Conservation (phyloP, 2,329 filamentous ascomycete genomes). For the Trichoderma hamatum region DNA sequence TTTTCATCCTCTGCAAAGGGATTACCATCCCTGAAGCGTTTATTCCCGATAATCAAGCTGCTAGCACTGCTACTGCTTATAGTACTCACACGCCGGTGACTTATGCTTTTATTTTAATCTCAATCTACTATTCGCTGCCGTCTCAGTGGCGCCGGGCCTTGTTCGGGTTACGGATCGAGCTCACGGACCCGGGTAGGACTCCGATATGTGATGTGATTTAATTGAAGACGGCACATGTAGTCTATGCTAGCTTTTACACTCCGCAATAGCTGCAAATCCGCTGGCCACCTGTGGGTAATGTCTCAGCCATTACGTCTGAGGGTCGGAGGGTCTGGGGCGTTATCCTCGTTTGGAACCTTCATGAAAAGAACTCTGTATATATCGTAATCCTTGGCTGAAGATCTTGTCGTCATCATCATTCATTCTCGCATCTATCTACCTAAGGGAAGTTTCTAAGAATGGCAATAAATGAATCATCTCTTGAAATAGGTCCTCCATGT, state of each 20-base stretch:
- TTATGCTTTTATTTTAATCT: background rate
- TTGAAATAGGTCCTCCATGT: background rate
- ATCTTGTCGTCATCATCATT: background rate
- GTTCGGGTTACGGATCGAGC: slow-evolving; percentile 4
- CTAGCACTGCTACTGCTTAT: background rate
- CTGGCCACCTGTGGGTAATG: background rate
- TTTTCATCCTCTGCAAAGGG: background rate
- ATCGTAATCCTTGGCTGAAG: background rate
- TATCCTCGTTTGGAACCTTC: background rate
- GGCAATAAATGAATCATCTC: background rate
- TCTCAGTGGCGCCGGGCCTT: background rate
- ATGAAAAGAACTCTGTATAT: background rate
- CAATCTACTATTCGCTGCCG: background rate
- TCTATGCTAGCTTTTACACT: background rate
- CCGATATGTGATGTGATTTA: background rate
- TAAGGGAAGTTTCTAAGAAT: background rate
- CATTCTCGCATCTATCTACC: background rate
- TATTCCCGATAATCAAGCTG: background rate
- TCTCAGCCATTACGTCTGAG: background rate
- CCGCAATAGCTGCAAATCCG: background rate
- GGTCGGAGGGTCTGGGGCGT: background rate
- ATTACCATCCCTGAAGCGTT: background rate
- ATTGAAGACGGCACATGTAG: background rate
- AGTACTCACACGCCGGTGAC: background rate
- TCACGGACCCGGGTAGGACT: slow-evolving; percentile 15